phyloP scores from a whole-genome alignment of 2,329 filamentous ascomycete species.

The Fusarium bactridioides region DNA sequence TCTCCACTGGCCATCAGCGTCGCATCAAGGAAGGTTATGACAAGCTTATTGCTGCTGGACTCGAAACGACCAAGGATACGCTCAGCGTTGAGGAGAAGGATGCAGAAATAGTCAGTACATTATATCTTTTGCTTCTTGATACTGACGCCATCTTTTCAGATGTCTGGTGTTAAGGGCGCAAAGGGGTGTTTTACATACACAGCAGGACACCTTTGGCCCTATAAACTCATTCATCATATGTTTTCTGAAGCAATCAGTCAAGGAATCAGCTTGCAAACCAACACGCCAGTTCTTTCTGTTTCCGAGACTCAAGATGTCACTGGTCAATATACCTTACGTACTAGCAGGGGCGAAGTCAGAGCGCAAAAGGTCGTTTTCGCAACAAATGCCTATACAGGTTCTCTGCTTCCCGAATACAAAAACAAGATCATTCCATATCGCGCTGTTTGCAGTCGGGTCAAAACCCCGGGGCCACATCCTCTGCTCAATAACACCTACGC shows the following conservation, averaged over 20 bases:
- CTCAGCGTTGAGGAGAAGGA: background rate
- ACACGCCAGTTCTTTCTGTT: background rate
- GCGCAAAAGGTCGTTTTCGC: background rate
- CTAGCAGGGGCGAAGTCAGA: background rate
- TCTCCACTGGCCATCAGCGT: background rate
- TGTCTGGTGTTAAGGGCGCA: background rate
- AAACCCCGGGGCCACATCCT: fast-evolving
- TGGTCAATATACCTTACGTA: background rate
- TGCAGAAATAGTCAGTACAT: background rate
- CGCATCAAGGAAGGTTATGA: background rate
- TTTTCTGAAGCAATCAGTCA: background rate
- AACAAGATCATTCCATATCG: background rate
- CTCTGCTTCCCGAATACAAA: background rate
- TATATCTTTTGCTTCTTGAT: fast-evolving
- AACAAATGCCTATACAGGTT: background rate
- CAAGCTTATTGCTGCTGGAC: background rate
- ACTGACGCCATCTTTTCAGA: background rate
- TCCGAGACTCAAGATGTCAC: background rate
- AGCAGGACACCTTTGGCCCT: background rate
- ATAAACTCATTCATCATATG: background rate
- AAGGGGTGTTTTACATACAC: background rate
- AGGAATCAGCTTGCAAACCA: background rate
- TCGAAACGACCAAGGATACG: background rate
- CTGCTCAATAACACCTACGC: background rate
- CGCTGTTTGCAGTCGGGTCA: background rate